These are phyloP conservation scores for Penicillium paxilli DNA, from an alignment of 495 filamentous ascomycete genomes.

Conservation along the genomic window DNA sequence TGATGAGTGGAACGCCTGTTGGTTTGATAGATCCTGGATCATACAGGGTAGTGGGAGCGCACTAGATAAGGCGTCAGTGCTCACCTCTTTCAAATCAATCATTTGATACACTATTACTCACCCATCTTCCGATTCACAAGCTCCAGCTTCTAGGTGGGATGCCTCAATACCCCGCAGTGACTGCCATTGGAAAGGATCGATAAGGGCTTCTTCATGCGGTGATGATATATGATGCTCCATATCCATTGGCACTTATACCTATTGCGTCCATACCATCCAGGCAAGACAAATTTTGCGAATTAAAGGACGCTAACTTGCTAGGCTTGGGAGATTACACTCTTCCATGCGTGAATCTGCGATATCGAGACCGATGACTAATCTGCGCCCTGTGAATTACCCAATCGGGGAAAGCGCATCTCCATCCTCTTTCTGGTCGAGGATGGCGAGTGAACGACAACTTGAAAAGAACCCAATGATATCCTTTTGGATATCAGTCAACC, in stretches of 20 bases:
- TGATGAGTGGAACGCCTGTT: neutral
- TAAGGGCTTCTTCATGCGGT: neutral
- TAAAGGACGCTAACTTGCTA: neutral
- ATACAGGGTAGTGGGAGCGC: neutral
- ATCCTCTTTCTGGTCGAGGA: too few relatives aligned
- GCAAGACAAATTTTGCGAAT: neutral
- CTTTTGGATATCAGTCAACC: too few relatives aligned
- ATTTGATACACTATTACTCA: neutral
- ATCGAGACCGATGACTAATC: slow-evolving; percentile 6
- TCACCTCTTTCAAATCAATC: neutral
- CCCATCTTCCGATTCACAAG: neutral
- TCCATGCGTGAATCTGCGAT: neutral
- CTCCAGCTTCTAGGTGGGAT: neutral
- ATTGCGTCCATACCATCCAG: neutral
- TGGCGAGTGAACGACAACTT: too few relatives aligned
- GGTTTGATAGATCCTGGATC: neutral
- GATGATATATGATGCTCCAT: neutral
- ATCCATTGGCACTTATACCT: neutral
- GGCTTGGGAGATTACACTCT: too few relatives aligned
- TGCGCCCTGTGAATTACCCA: slow-evolving; percentile 2
- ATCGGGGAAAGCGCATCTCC: neutral
- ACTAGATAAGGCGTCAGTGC: neutral
- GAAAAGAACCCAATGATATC: too few relatives aligned
- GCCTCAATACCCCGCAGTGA: neutral
- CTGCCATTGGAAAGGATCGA: neutral